Conservation (phyloP, 257 asterid species). For the Hygrophila difformis region DNA sequence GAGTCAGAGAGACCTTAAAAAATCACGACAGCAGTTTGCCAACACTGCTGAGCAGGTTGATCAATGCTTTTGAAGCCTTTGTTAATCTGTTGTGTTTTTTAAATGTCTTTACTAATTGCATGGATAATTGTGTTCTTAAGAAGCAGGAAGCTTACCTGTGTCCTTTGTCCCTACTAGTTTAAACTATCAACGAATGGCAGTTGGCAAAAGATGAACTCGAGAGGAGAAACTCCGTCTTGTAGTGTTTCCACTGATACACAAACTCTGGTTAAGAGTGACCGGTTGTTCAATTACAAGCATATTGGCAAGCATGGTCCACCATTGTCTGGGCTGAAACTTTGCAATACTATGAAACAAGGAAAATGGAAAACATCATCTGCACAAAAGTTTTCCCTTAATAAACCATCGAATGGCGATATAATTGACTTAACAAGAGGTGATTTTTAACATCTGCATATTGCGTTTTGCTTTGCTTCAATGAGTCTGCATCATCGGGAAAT, state of each 20-base stretch:
- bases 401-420: constrained; percentile 11
- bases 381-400: constrained; percentile 13
- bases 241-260: constrained; percentile 26
- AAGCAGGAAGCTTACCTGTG: neutral
- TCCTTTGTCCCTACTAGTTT: constrained; percentile 22
- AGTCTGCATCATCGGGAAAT: too few species aligned
- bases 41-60: constrained; percentile 38
- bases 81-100: constrained; percentile 1
- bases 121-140: neutral
- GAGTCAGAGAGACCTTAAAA: constrained; percentile 15
- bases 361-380: constrained; percentile 21
- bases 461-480: constrained; percentile 3
- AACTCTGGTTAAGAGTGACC: constrained; percentile 17
- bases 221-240: constrained; percentile 18
- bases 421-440: constrained; percentile 24
- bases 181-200: constrained; percentile 23
- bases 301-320: too few species aligned
- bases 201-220: constrained; percentile 25
- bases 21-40: constrained; percentile 17
- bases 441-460: constrained; percentile 1
- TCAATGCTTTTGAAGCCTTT: constrained; percentile 2
- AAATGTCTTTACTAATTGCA: constrained; percentile 5
- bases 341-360: constrained; percentile 18
- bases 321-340: constrained; percentile 17
- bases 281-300: too few species aligned